phyloP scores from a whole-genome alignment of 2,329 filamentous ascomycete species.

The Xylaria digitata region DNA sequence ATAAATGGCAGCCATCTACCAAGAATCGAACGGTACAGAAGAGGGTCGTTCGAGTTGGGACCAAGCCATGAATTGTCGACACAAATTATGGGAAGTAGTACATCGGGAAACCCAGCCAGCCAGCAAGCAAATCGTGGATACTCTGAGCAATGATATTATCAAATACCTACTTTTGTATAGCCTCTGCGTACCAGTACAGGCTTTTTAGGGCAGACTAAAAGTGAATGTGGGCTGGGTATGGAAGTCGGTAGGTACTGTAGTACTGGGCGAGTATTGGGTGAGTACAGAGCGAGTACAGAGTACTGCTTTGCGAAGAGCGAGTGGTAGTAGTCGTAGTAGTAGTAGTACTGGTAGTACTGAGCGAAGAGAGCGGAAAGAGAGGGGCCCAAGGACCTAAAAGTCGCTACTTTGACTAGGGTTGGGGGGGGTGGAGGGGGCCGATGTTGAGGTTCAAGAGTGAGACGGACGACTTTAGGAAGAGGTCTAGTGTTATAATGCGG shows the following conservation, averaged over 20 bases:
- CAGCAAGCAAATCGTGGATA: slow-evolving; percentile 32
- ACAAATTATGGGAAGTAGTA: slow-evolving; percentile 24
- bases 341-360: too few species aligned
- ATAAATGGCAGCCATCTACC: slow-evolving; percentile 43
- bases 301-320: slow-evolving; percentile 21
- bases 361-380: slow-evolving; percentile 19
- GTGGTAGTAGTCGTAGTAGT: not conserved
- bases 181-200: slow-evolving; percentile 18
- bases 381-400: slow-evolving; percentile 26
- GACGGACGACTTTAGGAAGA: slow-evolving; percentile 3
- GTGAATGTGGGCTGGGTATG: slow-evolving; percentile 26
- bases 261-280: too few species aligned
- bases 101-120: slow-evolving; percentile 29
- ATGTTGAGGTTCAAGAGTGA: slow-evolving; percentile 24
- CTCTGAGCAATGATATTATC: slow-evolving; percentile 27
- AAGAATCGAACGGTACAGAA: slow-evolving; percentile 28
- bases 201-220: slow-evolving; percentile 33
- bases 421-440: slow-evolving; percentile 15
- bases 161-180: slow-evolving; percentile 22
- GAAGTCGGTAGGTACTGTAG: not conserved
- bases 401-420: slow-evolving; percentile 33
- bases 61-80: slow-evolving; percentile 29
- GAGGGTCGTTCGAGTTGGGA: slow-evolving; percentile 28
- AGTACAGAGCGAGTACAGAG: too few species aligned
- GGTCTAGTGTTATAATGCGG: too few species aligned